Base-by-base conservation (phyloP, 2,329 filamentous ascomycete genomes). In the Aspergillus transmontanensis region DNA sequence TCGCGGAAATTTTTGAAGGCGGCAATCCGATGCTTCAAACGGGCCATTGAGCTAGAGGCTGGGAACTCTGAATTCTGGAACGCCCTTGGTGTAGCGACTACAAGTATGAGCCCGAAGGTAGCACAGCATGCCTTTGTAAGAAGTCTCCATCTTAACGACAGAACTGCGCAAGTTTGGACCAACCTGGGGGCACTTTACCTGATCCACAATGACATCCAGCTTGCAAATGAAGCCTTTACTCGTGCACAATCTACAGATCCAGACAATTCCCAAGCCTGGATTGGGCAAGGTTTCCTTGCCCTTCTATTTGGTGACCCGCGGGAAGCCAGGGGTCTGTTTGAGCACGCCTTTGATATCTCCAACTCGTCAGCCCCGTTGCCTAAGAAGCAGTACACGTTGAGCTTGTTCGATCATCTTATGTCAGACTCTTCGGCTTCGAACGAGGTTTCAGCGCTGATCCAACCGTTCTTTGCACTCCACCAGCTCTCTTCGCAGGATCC, bases 1-100 rank as follows among this genome's bases (percentile, higher is more conserved):
- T 71, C 21, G 85, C 87, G 72, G 85, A 85, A 68, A 21, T 93
- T 93, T 69, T 82, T 95, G 54, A 94, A 90, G 75, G 89, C 93
- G 7, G 87, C 95, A 1, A 90, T 98, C 66, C 86, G 89, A 60
- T 95, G 92, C 71, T 98, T 99, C 85, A 99, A 99, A 80, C 86
- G 92, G 51, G 92, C 95, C 1, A 99, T 99, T 68, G 95, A 98
- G 78, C 84, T 97, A 1, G 96, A 99, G 77, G 91, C 94, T 7
- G 92, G 93, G 58, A 99, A 98, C 73, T 83, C 92, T 0, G 94
- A 98, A 69, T 98, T 98, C 76, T 99, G 95, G 95, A 98, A 98
- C 73, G 90, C 95, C 0, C 84, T 99, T 3, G 95, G 94, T 57
- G 92, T 98, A 4, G 93, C 92, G 30, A 97, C 95, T 2, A 94